A percentile compares a stretch with the other conserved stretches of the same genome.
Conservation (phyloP, 208 protist species). For the Acanthamoeba lugdunensis region DNA sequence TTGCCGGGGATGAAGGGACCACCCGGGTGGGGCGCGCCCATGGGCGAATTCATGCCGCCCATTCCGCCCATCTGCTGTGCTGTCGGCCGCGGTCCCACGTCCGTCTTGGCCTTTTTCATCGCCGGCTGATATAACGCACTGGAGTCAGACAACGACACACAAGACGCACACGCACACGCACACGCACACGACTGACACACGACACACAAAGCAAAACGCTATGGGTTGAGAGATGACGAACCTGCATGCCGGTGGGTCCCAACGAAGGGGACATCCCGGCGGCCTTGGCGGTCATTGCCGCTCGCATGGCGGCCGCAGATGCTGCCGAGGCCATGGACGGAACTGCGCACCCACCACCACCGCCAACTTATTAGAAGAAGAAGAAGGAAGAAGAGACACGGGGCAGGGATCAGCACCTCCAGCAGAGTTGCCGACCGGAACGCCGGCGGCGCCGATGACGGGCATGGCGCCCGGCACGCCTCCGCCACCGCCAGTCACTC, state of each 20-base stretch:
- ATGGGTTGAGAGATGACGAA: background rate
- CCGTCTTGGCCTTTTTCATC: slow-evolving; percentile 64
- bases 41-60: background rate
- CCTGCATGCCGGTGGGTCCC: background rate
- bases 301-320: background rate
- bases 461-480: background rate
- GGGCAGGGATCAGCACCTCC: background rate
- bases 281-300: background rate
- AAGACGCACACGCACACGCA: too few relatives aligned
- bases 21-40: background rate
- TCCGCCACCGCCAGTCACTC: background rate
- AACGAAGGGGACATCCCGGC: background rate
- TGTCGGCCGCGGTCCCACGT: background rate
- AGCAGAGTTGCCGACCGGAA: background rate
- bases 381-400: background rate
- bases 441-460: background rate
- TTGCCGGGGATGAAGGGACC: background rate
- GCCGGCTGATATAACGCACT: background rate
- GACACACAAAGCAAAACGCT: background rate
- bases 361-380: background rate
- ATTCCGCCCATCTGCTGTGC: background rate
- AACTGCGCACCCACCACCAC: background rate
- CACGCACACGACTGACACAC: too few relatives aligned
- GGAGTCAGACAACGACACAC: too few relatives aligned
- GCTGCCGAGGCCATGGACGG: background rate